Percentiles rank a stretch among this genome's conserved stretches.
Evolutionary conservation across 495 filamentous ascomycete genomes (phyloP).

Genomic region (Umbilicaria muhlenbergii): DNA sequence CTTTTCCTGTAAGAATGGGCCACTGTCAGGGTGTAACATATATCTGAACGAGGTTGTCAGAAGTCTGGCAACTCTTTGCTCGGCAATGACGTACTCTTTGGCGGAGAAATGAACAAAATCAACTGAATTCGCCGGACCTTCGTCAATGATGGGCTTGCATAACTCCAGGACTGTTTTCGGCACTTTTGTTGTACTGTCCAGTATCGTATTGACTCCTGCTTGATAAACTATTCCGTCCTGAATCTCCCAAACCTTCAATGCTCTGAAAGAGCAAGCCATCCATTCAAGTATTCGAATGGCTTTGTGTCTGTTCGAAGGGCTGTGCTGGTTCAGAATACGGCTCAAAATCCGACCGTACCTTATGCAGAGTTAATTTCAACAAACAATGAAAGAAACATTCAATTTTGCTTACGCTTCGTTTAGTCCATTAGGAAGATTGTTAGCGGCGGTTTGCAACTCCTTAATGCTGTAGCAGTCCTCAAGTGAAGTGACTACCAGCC

Average conservation of each 20-base stretch:
- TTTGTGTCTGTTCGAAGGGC: not conserved
- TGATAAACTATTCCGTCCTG: constrained; percentile 2
- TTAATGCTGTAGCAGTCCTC: not conserved
- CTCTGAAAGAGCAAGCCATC: constrained; percentile 1
- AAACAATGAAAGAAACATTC: too few relatives aligned
- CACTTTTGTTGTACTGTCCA: not conserved
- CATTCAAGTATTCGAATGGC: constrained; percentile 4
- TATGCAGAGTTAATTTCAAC: too few relatives aligned
- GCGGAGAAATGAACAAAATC: constrained; percentile 7
- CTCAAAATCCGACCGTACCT: not conserved
- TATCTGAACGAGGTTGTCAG: too few relatives aligned
- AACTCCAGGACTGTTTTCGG: constrained; percentile 1
- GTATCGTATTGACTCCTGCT: not conserved
- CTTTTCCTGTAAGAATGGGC: constrained; percentile 1
- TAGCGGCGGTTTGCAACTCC: not conserved
- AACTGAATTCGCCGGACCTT: not conserved
- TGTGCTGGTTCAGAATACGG: not conserved
- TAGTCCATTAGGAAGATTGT: constrained; percentile 5
- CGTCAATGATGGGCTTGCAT: constrained; percentile 4
- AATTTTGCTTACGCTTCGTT: constrained; percentile 1
- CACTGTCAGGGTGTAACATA: not conserved
- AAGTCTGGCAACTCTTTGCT: not conserved
- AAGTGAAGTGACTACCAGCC: constrained; percentile 3
- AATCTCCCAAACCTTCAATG: constrained; percentile 1
- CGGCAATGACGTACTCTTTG: constrained; percentile 4